Evolutionary conservation across 2,329 filamentous ascomycete genomes (phyloP), one percentile per base, ranked within the genome.

Genomic region (Sordariomycetes sp.): DNA sequence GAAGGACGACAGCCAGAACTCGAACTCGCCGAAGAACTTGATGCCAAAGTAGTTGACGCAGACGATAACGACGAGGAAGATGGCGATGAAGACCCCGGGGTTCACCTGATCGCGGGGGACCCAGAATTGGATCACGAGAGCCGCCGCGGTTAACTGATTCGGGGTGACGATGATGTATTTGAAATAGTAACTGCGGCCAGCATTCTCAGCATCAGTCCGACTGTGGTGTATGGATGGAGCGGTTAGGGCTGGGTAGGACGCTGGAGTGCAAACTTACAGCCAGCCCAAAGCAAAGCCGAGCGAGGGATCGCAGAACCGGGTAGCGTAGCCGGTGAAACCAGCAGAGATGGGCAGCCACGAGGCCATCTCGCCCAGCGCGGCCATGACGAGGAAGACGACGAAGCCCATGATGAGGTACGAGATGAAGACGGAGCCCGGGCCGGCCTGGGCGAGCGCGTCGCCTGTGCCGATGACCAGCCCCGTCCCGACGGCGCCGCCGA

Each of bases 111-210:
- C 78, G 32, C 80, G 72, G 1, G 75, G 68, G 12, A 89, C 72
- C 89, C 90, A 95, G 64, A 84, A 90, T 62, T 86, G 82, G 59
- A 95, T 86, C 58, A 92, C 86, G 39, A 95, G 71, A 5, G 87
- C 81, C n/a, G 80, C 82, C 32, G 89, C 89, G 1, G 89, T 94
- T 45, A 95, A 74, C 67, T 95, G 89, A 65, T 94, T 94, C 1
- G 90, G 89, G 1, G 87, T 90, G 55, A 88, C 80, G 65, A 95
- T 91, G 67, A 94, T 88, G 68, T 94, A 94, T 81, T 91, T 79
- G 71, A 84, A 79, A 79, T 82, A 88, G 62, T 78, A 78, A 50
- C 76, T 77, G 57, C 6, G 13, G 28, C 10, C 15, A 28, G 34
- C n/a, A 22, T 7, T 20, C 53, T 66, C 50, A 66, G 62, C 13